Conservation (phyloP, 2,329 filamentous ascomycete species). For the Penicillium sp. region DNA sequence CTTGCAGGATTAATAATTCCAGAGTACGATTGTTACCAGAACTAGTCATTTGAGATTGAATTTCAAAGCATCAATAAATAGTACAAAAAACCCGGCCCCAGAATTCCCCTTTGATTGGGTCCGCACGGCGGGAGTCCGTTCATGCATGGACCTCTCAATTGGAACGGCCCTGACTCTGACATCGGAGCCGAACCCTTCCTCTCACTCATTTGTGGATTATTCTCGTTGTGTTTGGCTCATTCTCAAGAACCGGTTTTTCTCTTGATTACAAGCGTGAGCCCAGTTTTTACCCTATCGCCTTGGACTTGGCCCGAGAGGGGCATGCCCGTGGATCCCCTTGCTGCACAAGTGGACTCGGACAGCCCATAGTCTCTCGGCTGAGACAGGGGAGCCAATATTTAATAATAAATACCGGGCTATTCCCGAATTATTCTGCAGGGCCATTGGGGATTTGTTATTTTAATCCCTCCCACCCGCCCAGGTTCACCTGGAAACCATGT, state of each 20-base stretch:
- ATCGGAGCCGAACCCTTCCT: slow-evolving; percentile 1
- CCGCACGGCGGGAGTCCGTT: slow-evolving; percentile 13
- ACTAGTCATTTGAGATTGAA: no score
- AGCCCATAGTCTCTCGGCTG: slow-evolving; percentile 9
- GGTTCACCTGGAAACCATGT: background rate
- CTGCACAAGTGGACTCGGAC: slow-evolving; percentile 10
- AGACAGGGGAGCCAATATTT: slow-evolving; percentile 15
- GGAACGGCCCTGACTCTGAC: background rate
- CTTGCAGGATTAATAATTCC: background rate
- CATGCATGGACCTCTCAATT: slow-evolving; percentile 8
- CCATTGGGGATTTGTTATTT: background rate
- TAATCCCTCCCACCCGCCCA: background rate
- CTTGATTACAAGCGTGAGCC: background rate
- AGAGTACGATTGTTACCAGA: no score
- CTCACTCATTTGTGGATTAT: background rate
- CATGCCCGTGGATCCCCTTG: slow-evolving; percentile 21
- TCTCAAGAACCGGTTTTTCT: background rate
- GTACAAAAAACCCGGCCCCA: background rate
- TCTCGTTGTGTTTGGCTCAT: background rate
- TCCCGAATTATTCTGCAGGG: slow-evolving; percentile 6
- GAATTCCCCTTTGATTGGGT: slow-evolving; percentile 5
- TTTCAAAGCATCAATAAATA: background rate
- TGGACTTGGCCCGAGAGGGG: background rate
- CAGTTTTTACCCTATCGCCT: background rate
- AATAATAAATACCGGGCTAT: background rate